phyloP scores from a whole-genome alignment of 2,329 filamentous ascomycete species.

The Pseudocercospora cruenta region DNA sequence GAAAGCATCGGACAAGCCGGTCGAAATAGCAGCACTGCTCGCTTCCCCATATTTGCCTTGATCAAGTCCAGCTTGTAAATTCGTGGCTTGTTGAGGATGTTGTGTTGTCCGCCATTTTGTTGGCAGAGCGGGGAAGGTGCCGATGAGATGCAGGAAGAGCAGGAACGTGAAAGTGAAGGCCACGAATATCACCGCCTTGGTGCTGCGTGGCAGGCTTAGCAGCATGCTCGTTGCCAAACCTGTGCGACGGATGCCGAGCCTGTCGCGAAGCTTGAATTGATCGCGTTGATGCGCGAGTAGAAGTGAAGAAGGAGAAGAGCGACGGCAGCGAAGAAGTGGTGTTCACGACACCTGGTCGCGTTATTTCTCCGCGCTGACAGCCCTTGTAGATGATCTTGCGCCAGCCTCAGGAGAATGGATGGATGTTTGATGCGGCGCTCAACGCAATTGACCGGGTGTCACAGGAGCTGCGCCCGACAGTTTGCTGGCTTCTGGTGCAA shows the following conservation, averaged over 20 bases:
- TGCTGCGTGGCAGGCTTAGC: constrained; percentile 19
- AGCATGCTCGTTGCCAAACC: constrained; percentile 6
- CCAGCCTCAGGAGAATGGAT: constrained; percentile 2
- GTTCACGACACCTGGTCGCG: constrained; percentile 2
- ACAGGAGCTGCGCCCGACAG: background rate
- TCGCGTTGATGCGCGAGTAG: background rate
- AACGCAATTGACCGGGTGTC: background rate
- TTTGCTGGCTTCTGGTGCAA: background rate
- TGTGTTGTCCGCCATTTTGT: constrained; percentile 11
- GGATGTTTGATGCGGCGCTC: background rate
- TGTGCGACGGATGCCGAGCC: constrained; percentile 1
- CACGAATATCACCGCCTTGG: constrained; percentile 14
- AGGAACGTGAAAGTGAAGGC: constrained; percentile 9
- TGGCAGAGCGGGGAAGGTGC: constrained; percentile 5
- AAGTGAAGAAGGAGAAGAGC: background rate
- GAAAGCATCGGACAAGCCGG: constrained; percentile 3
- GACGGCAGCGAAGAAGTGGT: background rate
- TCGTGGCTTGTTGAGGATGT: background rate
- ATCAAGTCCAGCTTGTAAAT: background rate
- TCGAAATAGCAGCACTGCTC: background rate
- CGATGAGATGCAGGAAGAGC: constrained; percentile 15
- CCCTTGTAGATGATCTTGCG: background rate
- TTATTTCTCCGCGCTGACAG: background rate
- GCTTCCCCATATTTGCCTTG: background rate
- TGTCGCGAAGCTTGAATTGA: background rate